phyloP scores from a whole-genome alignment of 768 basidiomycete genomes.

The Dioszegia hungarica region DNA sequence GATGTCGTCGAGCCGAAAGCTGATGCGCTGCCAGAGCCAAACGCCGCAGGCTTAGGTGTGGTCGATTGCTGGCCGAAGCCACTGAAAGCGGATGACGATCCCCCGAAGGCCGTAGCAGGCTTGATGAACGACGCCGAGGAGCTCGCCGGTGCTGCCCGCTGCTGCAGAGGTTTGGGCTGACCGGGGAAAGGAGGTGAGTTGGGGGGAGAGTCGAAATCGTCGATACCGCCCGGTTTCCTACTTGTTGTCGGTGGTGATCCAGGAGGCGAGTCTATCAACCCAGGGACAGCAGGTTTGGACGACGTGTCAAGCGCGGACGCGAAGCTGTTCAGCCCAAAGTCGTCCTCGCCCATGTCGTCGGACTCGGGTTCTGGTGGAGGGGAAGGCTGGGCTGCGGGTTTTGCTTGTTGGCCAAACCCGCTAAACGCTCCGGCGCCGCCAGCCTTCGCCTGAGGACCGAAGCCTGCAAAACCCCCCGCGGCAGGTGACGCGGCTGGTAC shows the following conservation, averaged over 20 bases:
- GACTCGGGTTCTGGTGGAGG: not conserved
- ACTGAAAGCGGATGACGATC: slow-evolving; percentile 16
- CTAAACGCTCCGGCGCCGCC: not conserved
- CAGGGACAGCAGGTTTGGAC: slow-evolving; percentile 20
- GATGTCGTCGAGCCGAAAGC: not conserved
- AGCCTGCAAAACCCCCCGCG: slow-evolving; percentile 33
- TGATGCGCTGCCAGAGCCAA: slow-evolving; percentile 1
- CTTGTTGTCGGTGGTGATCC: slow-evolving; percentile 16
- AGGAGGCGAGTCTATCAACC: slow-evolving; percentile 35
- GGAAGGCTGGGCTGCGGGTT: slow-evolving; percentile 15
- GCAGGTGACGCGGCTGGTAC: not conserved
- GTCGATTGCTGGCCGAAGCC: slow-evolving; percentile 23
- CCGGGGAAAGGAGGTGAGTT: slow-evolving; percentile 19
- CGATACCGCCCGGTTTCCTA: slow-evolving; percentile 17
- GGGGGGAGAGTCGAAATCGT: slow-evolving; percentile 32
- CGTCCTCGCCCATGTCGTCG: slow-evolving; percentile 4
- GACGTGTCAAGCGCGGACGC: slow-evolving; percentile 28
- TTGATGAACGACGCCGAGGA: slow-evolving; percentile 33
- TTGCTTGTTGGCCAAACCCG: slow-evolving; percentile 9
- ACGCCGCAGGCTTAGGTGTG: not conserved
- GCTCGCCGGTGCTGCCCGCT: not conserved
- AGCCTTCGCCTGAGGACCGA: slow-evolving; percentile 33
- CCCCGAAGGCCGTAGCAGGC: slow-evolving; percentile 35
- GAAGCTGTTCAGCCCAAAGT: slow-evolving; percentile 39
- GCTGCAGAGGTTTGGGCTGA: slow-evolving; percentile 7